Base-by-base conservation (phyloP, 345 rosid genomes). In the Eucalyptus coolabah region DNA sequence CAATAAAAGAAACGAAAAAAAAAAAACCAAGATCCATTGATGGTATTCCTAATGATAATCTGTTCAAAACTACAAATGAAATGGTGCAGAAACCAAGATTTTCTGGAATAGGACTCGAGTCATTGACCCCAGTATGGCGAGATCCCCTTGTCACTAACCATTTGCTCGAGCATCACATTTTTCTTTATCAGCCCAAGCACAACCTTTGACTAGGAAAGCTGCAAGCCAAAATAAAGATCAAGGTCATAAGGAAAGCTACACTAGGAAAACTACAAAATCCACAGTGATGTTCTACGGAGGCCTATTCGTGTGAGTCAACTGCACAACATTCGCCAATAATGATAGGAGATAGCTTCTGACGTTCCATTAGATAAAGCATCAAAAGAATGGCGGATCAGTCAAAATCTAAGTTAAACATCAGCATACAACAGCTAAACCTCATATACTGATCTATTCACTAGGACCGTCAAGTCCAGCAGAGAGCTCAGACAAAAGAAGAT, bases 141-240 rank as follows among this genome's bases (percentile, higher is more conserved):
- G 8, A 77, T 19, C 83, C 83, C 42, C 89, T 47, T 26, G 40
- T n/a, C 87, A 19, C 80, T 37, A 18, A 59, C 80, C 42, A 34
- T 50, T 21, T 19, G 89, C 91, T 88, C 91, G 47, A 91, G 92
- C 92, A 86, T 87, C 93, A 90, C 91, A 89, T 69, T 85, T 86
- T 87, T 69, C 90, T 37, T 51, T 90, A 83, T 91, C 93, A 88
- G 90, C 92, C 90, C 91, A 83, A 90, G 93, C 92, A 88, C 85
- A 24, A 49, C 21, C 83, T 72, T 77, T 12, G 83, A 37, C 47
- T 21, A 21, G 83, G 15, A 40, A 37, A 77, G 16, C 85, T 77
- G 85, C 85, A 77, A 77, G 42, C 85, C 47, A 37, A 77, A 21
- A 37, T 40, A 77, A 8, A n/a, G 37, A 65, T 65, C 11, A 4